Evolutionary conservation across 352 stramenopile species (phyloP), one percentile per base, ranked within the genome.

Genomic region (Globisporangium sylvaticum): DNA sequence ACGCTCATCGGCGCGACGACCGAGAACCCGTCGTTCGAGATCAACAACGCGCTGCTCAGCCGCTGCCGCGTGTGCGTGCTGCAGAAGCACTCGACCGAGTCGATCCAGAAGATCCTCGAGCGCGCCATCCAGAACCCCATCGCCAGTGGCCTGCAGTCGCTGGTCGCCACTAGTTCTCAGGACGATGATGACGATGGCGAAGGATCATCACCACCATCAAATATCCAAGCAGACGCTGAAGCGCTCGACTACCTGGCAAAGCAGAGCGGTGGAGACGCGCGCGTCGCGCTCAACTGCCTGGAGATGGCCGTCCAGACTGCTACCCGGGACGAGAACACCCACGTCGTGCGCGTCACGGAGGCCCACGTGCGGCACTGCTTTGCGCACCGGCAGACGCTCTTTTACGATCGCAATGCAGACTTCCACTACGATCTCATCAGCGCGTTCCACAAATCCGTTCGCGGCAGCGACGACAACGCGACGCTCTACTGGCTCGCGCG

Each of bases 1-100:
- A 94, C 88, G 27, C 59, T 96, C 27, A 92, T 96, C 67, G 89
- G 89, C n/a, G 89, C 89, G 27, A 96, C 89, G 37, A 96, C 89
- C 0, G 89, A 96, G 65, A 96, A 96, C 62, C 88, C 89, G 25
- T 96, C 86, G 59, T 96, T 96, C 53, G 85, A 93, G 65, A 83
- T 96, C 65, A 96, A 94, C 73, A 91, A 91, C 60, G 88, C 87
- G 14, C 62, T 96, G 37, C 70, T 96, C 12, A 92, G 83, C 65
- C 85, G 87, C 29, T 94, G 84, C 32, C 81, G 81, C 15, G 87
- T 96, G 39, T 94, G 92, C 70, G 84, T 81, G 44, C 70, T 96
- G 0, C 78, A 90, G 50, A 90, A 89, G 58, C 87, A 94, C 67
- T 77, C 78, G 22, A 48, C 73, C 0, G 82, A 83, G 58, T 90